Percentiles rank a stretch among this genome's conserved stretches.
These are phyloP conservation scores for Russula olivacea DNA, from an alignment of 768 basidiomycete species.

Conservation along the genomic window DNA sequence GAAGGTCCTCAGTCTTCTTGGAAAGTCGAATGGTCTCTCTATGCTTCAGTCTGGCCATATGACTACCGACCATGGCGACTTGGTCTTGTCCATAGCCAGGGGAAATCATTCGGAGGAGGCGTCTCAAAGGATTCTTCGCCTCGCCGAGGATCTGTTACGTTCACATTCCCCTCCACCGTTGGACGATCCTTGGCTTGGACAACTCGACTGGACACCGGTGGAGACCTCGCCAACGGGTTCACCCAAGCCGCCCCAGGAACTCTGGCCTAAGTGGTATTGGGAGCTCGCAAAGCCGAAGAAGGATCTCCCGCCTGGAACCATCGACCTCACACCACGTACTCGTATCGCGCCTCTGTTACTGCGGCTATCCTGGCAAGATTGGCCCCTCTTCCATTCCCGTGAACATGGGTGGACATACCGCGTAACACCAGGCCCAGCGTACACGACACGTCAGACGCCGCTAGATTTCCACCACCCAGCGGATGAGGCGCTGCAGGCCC, in stretches of 20 bases:
- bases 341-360: slow-evolving; percentile 81
- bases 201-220: slow-evolving; percentile 61
- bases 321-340: slow-evolving; percentile 82
- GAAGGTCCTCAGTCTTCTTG: slow-evolving; percentile 45
- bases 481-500: slow-evolving; percentile 54
- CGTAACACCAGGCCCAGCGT: slow-evolving; percentile 44
- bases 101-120: slow-evolving; percentile 37
- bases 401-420: slow-evolving; percentile 92
- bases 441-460: slow-evolving; percentile 41
- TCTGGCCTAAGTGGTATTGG: slow-evolving; percentile 99
- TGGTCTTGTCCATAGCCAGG: slow-evolving; percentile 44
- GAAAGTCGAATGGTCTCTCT: slow-evolving; percentile 42
- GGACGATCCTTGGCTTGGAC: slow-evolving; percentile 51
- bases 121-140: slow-evolving; percentile 34
- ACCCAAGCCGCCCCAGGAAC: slow-evolving; percentile 37
- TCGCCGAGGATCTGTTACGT: slow-evolving; percentile 37
- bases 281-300: slow-evolving; percentile 75
- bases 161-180: slow-evolving; percentile 23
- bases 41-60: slow-evolving; percentile 42
- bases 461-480: slow-evolving; percentile 57
- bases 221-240: slow-evolving; percentile 1
- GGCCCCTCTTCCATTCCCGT: slow-evolving; percentile 79
- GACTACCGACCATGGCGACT: slow-evolving; percentile 36
- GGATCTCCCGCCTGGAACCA: slow-evolving; percentile 55
- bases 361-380: slow-evolving; percentile 79